Base-by-base conservation (phyloP, 495 filamentous ascomycete genomes). In the Penicillium flavigenum region DNA sequence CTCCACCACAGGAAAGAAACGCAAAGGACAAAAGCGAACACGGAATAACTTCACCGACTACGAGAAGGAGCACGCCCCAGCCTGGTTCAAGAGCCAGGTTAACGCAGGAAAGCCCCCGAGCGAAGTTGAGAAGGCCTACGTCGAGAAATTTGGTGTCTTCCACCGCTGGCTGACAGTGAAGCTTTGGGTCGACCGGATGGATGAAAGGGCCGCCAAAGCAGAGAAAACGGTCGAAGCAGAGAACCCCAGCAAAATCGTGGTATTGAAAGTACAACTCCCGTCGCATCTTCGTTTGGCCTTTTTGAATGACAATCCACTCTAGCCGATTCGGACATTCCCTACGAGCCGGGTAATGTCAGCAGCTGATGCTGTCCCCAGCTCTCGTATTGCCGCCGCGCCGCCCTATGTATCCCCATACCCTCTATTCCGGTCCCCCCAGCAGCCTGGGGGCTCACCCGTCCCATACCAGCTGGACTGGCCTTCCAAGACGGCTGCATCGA, bases 31-130 rank as follows among this genome's bases (percentile, higher is more conserved):
- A 6, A 53, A 38, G 29, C 43, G 53, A 39, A 36, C 22, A 11
- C 43, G 53, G 0, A 55, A 55, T 1, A 55, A 55, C 32, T 55
- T 55, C 34, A 55, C 53, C 14, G 43, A 47, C 2, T 46, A 47
- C 5, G 53, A 55, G 31, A 47, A 19, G 6, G 20, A 55, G 10
- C 31, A 47, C n/a, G 53, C 53, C 9, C 53, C 53, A 31, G 43
- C 31, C 8, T 55, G 53, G 53, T 27, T 55, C 20, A 36, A 36
- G 22, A n/a, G 12, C 20, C 29, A 36, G 9, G 2, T 39, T 5
- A 44, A 26, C 14, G 43, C 53, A 24, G 26, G 26, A 10, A 46
- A 7, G 5, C 2, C 5, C 22, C 5, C 32, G 22, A 10, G 4
- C 1, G 20, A 55, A 8, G 2, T 55, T 20, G 43, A 55, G 32